A percentile compares a stretch with the other conserved stretches of the same genome.
These are phyloP conservation scores for Dipteronia dyeriana DNA, from an alignment of 345 rosid genomes.

Conservation along the genomic window DNA sequence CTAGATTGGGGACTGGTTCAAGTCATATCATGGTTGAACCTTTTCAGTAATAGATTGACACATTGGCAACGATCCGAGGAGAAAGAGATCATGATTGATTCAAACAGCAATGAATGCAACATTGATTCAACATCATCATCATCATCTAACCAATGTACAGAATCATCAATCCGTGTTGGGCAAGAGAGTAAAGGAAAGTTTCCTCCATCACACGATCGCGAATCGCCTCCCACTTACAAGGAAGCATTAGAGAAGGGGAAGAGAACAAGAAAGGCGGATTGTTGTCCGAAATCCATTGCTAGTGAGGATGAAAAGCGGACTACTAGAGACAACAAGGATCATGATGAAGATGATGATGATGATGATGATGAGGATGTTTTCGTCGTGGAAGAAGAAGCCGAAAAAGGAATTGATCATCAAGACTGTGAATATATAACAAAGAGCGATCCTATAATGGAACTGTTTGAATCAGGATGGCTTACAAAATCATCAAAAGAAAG, in stretches of 20 bases:
- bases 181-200: not conserved
- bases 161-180: slow-evolving; percentile 2
- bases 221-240: slow-evolving; percentile 29
- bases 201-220: not conserved
- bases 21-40: slow-evolving; percentile 43
- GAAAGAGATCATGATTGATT: slow-evolving; percentile 53
- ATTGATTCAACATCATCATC: slow-evolving; percentile 17
- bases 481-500: slow-evolving; percentile 32
- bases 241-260: slow-evolving; percentile 54
- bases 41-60: slow-evolving; percentile 23
- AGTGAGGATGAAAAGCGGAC: not conserved
- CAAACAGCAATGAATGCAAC: slow-evolving; percentile 22
- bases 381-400: not conserved
- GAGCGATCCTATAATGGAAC: slow-evolving; percentile 45
- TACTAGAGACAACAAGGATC: not conserved
- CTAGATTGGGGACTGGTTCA: slow-evolving; percentile 35
- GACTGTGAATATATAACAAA: not conserved
- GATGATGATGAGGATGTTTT: not conserved
- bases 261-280: slow-evolving; percentile 22
- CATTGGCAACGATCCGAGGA: slow-evolving; percentile 49
- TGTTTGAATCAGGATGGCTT: slow-evolving; percentile 59
- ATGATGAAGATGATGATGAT: not conserved
- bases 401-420: not conserved
- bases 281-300: not conserved
- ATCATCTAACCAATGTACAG: slow-evolving; percentile 1